Evolutionary conservation across 306 rosid species (phyloP).

Genomic region (Morella rubra): DNA sequence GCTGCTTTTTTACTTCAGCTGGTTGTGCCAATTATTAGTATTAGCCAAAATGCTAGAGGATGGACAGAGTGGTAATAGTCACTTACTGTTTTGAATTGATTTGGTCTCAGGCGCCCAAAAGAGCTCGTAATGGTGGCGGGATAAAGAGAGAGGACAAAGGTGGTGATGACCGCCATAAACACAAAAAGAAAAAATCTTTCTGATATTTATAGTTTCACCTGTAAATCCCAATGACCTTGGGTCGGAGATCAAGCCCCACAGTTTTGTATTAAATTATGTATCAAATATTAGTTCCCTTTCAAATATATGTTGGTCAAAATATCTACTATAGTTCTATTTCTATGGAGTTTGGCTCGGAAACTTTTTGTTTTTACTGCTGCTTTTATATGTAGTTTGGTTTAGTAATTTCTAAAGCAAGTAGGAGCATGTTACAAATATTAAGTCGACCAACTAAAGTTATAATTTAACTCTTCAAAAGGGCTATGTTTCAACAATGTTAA

Average conservation of each 20-base stretch:
- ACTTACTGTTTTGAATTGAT: background rate
- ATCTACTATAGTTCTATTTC: background rate
- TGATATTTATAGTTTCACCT: slow-evolving; percentile 27
- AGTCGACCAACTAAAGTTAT: no score
- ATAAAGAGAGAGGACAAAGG: slow-evolving; percentile 37
- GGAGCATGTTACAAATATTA: no score
- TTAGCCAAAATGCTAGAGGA: background rate
- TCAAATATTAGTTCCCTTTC: background rate
- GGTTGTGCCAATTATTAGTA: background rate
- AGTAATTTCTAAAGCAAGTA: no score
- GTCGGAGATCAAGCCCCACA: slow-evolving; percentile 23
- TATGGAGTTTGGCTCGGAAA: background rate
- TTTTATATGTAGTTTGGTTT: no score
- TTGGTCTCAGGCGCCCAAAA: slow-evolving; percentile 48
- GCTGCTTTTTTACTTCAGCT: background rate
- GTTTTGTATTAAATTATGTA: slow-evolving; percentile 33
- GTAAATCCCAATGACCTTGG: slow-evolving; percentile 17
- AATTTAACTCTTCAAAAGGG: no score
- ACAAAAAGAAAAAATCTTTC: slow-evolving; percentile 35
- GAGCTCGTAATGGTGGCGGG: slow-evolving; percentile 31
- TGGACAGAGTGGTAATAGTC: background rate
- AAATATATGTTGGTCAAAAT: background rate
- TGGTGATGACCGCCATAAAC: slow-evolving; percentile 34
- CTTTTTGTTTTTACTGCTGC: background rate
- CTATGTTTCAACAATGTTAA: no score